A percentile compares a stretch with the other conserved stretches of the same genome.
These are phyloP conservation scores for Alternaria alternata DNA, from an alignment of 2,329 filamentous ascomycete species.

Conservation along the genomic window DNA sequence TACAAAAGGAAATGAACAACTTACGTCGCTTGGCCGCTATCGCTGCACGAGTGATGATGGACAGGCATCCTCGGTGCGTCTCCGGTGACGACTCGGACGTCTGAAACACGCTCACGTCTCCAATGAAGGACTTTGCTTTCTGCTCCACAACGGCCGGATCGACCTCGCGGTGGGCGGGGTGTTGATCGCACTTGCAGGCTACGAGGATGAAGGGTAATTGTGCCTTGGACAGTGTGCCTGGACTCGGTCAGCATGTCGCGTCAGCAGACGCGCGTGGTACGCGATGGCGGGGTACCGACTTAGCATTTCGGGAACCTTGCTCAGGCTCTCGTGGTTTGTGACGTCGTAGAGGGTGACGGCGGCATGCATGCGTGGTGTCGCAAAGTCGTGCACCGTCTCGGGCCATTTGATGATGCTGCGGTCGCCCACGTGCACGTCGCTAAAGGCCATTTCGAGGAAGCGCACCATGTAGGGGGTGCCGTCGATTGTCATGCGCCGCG, in stretches of 20 bases:
- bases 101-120: conserved; percentile 73
- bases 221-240: conserved; percentile 77
- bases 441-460: conserved; percentile 63
- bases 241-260: conserved; percentile 31
- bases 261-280: neutral
- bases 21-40: conserved; percentile 74
- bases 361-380: conserved; percentile 80
- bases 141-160: conserved; percentile 73
- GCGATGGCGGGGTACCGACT: conserved; percentile 65
- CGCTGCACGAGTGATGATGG: conserved; percentile 75
- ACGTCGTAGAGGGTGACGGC: conserved; percentile 90
- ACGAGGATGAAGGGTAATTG: conserved; percentile 81
- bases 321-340: conserved; percentile 76
- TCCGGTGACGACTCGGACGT: conserved; percentile 75
- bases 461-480: conserved; percentile 64
- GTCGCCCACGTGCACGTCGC: conserved; percentile 61
- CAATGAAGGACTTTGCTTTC: conserved; percentile 68
- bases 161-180: conserved; percentile 73
- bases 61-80: conserved; percentile 77
- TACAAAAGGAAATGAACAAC: conserved; percentile 43
- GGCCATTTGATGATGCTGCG: conserved; percentile 66
- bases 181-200: conserved; percentile 88
- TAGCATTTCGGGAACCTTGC: conserved; percentile 76
- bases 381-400: conserved; percentile 66
- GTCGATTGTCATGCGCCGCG: conserved; percentile 66